Evolutionary conservation across 1,284 basidiomycete genomes (phyloP).

Genomic region (Paramarasmius palmivorus): DNA sequence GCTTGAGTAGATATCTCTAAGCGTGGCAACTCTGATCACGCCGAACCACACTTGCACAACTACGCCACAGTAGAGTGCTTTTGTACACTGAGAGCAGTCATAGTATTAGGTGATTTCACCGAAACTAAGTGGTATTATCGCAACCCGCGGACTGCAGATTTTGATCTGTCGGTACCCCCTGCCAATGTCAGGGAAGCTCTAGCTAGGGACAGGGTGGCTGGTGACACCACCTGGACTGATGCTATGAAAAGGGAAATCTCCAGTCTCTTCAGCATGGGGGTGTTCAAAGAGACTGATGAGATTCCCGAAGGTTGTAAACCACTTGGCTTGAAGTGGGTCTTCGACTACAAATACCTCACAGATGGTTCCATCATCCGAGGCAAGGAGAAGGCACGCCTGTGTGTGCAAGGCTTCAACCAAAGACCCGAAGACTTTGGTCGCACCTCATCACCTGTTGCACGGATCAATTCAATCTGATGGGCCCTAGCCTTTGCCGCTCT

Average conservation of each 20-base stretch:
- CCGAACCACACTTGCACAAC: too few species aligned
- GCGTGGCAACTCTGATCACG: too few species aligned
- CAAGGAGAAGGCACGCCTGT: constrained; percentile 8
- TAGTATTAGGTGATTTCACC: too few species aligned
- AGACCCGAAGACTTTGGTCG: background rate
- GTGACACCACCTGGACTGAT: background rate
- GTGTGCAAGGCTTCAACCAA: constrained; percentile 4
- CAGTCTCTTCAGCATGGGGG: background rate
- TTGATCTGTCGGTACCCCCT: constrained; percentile 2
- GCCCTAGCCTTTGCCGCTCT: constrained; percentile 1
- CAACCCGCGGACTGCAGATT: too few species aligned
- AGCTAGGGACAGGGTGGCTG: background rate
- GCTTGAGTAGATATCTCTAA: too few species aligned
- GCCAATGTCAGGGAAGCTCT: background rate
- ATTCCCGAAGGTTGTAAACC: background rate
- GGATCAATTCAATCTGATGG: background rate
- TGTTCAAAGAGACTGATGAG: background rate
- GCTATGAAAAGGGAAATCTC: constrained; percentile 4
- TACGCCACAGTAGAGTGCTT: too few species aligned
- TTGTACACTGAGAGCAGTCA: too few species aligned
- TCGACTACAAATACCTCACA: background rate
- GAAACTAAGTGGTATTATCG: too few species aligned
- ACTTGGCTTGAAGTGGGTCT: constrained; percentile 6
- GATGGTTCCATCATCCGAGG: background rate
- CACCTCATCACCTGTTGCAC: background rate